Evolutionary conservation across 768 basidiomycete species (phyloP), one percentile per base, ranked within the genome.

Genomic region (Nidularia sp.): DNA sequence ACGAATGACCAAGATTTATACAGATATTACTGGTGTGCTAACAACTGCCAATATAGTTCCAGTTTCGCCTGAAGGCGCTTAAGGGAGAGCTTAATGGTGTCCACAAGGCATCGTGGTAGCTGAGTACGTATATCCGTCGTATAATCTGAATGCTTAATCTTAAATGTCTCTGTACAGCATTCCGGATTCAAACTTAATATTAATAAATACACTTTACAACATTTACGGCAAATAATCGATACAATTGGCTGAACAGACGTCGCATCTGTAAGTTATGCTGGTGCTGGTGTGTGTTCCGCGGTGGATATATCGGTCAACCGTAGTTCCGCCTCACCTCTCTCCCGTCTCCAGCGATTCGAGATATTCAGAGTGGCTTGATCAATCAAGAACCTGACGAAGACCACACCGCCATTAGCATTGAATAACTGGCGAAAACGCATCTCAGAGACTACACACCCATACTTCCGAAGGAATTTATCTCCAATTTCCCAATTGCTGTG

Each of bases 401-500:
- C 18, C 18, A 18, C 18, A 18, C 18, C 18, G 18, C 18, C 18
- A 18, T 18, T 18, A 18, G 18, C 18, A 18, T 18, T 18, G 18
- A 18, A 18, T 18, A 18, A 18, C 9, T 15, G 9, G 15, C 36
- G 36, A 39, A 39, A 39, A 39, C 9, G 9, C 36, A 39, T 9
- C 9, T 9, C 15, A 15, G 9, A 9, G 9, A 39, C 9, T 39
- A 70, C 83, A 42, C 47, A 93, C 93, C 85, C 84, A 57, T 90
- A 95, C 68, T 88, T 83, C 52, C 83, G 78, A 44, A 97, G 73
- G 83, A 93, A 97, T 49, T 76, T 74, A 62, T 94, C 93, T 12
- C 79, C 75, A 39, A 97, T 76, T 68, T 98, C 95, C 93, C 94
- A 97, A 60, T 91, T 94, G 42, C 70, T 73, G 59, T 96, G 91